Base-by-base conservation (phyloP, 345 rosid species). In the Lenwebbia sp. region DNA sequence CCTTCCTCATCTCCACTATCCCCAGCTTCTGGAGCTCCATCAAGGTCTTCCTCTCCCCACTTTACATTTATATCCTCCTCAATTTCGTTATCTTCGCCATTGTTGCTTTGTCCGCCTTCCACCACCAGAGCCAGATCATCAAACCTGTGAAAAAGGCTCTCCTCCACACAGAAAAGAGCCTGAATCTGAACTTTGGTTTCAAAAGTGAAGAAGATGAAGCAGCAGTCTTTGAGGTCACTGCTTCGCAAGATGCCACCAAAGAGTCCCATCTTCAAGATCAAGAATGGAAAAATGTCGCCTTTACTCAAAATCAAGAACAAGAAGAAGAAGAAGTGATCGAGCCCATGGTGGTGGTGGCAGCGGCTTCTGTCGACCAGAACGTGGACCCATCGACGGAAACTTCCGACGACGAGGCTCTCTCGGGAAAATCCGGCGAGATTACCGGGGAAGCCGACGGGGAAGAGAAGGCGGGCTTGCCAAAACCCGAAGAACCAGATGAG, bases 11-110 rank as follows among this genome's bases (percentile, higher is more conserved):
- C 57, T 89, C 89, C 44, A 37, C 87, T 19, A 26, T 88, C 49
- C 93, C 93, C 7, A 25, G 86, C 81, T 33, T 90, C 30, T 88
- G 90, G 89, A 57, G 85, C 89, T 88, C 85, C 47, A 15, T 91
- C 49, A 88, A 89, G 52, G 55, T 60, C 76, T 87, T 89, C 87
- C 82, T 91, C 1, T 88, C 93, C 65, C 95, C 94, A 12, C 93
- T 89, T 22, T 93, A 90, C 88, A 88, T 93, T 47, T 92, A 90
- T 82, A 86, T 93, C 54, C 74, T 93, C 83, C 82, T 92, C 89
- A 91, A 93, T 82, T 87, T 89, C 88, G 89, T 93, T 86, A 90
- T 93, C 86, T 21, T 92, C 86, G 84, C 90, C 89, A 90, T 93
- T 51, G 90, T 84, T 51, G 92, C 92, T 41, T 90, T 89, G 14